phyloP scores from a whole-genome alignment of 2,329 filamentous ascomycete species.

The Botryotinia globosa region DNA sequence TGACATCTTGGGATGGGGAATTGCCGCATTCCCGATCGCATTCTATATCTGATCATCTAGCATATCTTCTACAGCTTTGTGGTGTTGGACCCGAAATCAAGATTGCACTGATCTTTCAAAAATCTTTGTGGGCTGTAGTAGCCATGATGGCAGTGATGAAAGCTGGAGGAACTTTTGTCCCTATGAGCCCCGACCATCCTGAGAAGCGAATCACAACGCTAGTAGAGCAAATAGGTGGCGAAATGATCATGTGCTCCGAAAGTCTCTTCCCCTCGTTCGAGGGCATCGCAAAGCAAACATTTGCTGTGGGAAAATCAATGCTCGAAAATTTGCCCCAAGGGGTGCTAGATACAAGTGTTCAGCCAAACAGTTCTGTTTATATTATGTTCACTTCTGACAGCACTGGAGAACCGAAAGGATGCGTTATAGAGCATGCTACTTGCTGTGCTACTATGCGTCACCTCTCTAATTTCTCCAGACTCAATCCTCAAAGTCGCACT shows the following conservation, averaged over 20 bases:
- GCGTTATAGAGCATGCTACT: slow-evolving; percentile 23
- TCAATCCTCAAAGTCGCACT: slow-evolving; percentile 18
- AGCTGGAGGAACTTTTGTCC: slow-evolving; percentile 34
- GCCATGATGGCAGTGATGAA: slow-evolving; percentile 35
- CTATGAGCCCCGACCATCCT: slow-evolving; percentile 31
- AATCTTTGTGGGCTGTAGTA: slow-evolving; percentile 31
- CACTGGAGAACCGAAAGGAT: slow-evolving; percentile 33
- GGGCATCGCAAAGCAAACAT: background rate
- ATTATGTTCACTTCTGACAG: slow-evolving; percentile 31
- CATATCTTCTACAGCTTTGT: slow-evolving; percentile 23
- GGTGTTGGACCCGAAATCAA: slow-evolving; percentile 25
- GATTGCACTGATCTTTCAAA: slow-evolving; percentile 29
- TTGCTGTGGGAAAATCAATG: background rate
- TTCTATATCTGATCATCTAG: slow-evolving; percentile 25
- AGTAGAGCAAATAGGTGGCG: slow-evolving; percentile 19
- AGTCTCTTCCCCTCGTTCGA: slow-evolving; percentile 1
- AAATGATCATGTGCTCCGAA: slow-evolving; percentile 22
- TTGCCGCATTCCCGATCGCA: slow-evolving; percentile 33
- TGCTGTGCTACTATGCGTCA: slow-evolving; percentile 20
- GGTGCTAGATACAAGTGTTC: background rate
- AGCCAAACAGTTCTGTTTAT: slow-evolving; percentile 13
- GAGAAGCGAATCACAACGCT: slow-evolving; percentile 16
- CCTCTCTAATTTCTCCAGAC: slow-evolving; percentile 15
- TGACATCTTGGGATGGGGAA: slow-evolving; percentile 28
- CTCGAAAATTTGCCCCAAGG: background rate